Evolutionary conservation across 2,329 filamentous ascomycete species (phyloP), one percentile per base, ranked within the genome.

Genomic region (Epichloe uncinata): DNA sequence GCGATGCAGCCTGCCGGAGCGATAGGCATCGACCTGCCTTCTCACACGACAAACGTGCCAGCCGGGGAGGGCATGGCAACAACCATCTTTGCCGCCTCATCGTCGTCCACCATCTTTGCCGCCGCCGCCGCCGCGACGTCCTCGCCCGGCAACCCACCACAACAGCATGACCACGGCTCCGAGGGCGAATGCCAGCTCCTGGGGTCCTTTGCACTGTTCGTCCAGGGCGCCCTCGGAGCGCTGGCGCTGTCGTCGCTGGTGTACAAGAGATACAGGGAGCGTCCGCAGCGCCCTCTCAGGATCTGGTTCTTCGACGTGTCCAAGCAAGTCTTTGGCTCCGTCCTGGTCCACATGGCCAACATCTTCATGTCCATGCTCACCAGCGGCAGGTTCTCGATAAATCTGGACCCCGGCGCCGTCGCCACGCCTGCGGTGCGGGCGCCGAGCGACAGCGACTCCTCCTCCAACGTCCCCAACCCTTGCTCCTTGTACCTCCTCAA

Each of bases 251-350:
- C 91, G 49, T 87, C 89, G 1, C 77, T 98, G 45, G 91, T 97
- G 7, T 95, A 81, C 72, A 98, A 98, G 73, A 79, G 93, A 58
- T 95, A 85, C 81, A 80, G 87, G 56, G 93, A 98, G 69, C 78
- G 87, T 51, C 91, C 93, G 1, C 91, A 96, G 65, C 79, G 93
- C 50, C 91, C 91, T 1, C 63, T 97, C 61, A 95, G 94, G 75
- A 89, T 98, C 56, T 98, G 93, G 91, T 90, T 87, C 66, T 98
- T 97, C 66, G 93, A 98, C 63, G 93, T 83, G 22, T 95, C 88
- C 34, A 98, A 98, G 73, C 93, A 98, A 72, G 88, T 98, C 49
- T 86, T 97, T 61, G 93, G 93, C 20, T 94, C 89, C 33, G 83
- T 89, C 43, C 75, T 98, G 65, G 81, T 96, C 35, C 93, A 98